phyloP scores from a whole-genome alignment of 345 rosid species.

The Lepidium africanum region DNA sequence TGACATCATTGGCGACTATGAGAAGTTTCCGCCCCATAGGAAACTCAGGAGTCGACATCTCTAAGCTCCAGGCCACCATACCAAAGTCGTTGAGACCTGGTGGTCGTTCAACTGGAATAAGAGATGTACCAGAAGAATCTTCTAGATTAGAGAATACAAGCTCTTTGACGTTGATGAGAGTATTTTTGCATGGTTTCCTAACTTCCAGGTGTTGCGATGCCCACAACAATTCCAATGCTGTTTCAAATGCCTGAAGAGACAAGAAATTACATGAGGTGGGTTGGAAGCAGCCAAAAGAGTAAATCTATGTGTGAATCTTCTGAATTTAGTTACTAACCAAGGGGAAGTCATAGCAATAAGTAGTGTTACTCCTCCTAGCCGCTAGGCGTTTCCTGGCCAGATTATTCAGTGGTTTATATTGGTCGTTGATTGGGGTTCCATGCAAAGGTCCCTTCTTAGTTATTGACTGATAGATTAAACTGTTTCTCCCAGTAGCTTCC shows the following conservation, averaged over 20 bases:
- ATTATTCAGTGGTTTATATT: conserved; percentile 65
- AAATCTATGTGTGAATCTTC: not conserved
- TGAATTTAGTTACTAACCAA: conserved; percentile 47
- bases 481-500: conserved; percentile 51
- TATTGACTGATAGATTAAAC: conserved; percentile 60
- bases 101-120: conserved; percentile 49
- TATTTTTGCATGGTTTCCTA: conserved; percentile 41
- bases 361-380: conserved; percentile 81
- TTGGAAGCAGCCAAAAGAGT: not conserved
- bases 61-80: conserved; percentile 98
- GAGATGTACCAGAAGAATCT: conserved; percentile 68
- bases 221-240: conserved; percentile 77
- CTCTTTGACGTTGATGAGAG: conserved; percentile 58
- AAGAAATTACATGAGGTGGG: conserved; percentile 4
- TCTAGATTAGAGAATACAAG: conserved; percentile 65
- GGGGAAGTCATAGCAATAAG: conserved; percentile 98
- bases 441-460: conserved; percentile 59
- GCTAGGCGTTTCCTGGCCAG: conserved; percentile 75
- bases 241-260: conserved; percentile 75
- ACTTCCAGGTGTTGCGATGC: conserved; percentile 47
- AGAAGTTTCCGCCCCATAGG: conserved; percentile 85
- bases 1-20: conserved; percentile 84
- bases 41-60: conserved; percentile 86
- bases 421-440: conserved; percentile 50
- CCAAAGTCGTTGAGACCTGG: conserved; percentile 87